A percentile compares a stretch with the other conserved stretches of the same genome.
These are phyloP conservation scores for Picochlorum sp. DNA, from an alignment of 139 green algal genomes.

Conservation along the genomic window DNA sequence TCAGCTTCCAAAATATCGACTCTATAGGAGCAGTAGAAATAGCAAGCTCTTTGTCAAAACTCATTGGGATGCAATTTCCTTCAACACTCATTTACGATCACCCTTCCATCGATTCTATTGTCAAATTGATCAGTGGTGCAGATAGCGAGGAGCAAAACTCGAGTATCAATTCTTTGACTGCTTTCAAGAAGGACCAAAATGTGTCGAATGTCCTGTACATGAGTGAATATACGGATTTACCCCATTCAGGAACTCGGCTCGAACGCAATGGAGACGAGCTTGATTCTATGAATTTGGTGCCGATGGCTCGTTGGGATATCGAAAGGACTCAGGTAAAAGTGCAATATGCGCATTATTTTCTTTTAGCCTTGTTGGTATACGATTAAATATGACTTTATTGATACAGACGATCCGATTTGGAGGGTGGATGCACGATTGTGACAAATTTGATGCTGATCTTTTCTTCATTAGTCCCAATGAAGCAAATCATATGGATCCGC, in stretches of 20 bases:
- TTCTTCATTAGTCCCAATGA: conserved; percentile 42
- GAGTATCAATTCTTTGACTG: background rate
- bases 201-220: too few species aligned
- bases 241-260: too few species aligned
- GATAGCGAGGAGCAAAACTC: background rate
- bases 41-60: conserved; percentile 20
- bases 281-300: background rate
- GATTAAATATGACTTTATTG: too few species aligned
- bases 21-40: conserved; percentile 62
- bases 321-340: too few species aligned
- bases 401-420: conserved; percentile 30
- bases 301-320: background rate
- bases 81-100: conserved; percentile 63
- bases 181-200: background rate
- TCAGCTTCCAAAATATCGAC: conserved; percentile 38
- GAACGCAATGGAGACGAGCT: too few species aligned
- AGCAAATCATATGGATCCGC: conserved; percentile 53
- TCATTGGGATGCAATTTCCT: conserved; percentile 46
- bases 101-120: conserved; percentile 32
- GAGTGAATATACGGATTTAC: too few species aligned
- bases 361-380: too few species aligned
- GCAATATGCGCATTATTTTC: too few species aligned
- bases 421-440: conserved; percentile 41
- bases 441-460: conserved; percentile 30
- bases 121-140: background rate